Evolutionary conservation across 768 basidiomycete genomes (phyloP), one percentile per base, ranked within the genome.

Genomic region (Daedaleopsis sinensis): DNA sequence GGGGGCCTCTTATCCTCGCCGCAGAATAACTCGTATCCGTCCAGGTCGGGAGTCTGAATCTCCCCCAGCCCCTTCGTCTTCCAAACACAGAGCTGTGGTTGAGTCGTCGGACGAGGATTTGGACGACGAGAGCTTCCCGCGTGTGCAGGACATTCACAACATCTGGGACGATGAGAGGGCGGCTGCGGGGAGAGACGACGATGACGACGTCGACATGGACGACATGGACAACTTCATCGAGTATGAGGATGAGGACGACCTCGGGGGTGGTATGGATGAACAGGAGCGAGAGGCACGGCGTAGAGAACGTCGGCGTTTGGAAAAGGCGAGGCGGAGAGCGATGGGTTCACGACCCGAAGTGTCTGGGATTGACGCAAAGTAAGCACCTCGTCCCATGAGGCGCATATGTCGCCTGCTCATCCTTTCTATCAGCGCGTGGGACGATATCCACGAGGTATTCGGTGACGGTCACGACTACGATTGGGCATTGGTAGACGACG

Each of bases 401-500:
- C 18, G 21, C 15, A 2, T 6, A 1, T 16, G 5, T 13, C 18
- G 55, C 48, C 36, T 61, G 57, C 69, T 65, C 58, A 65, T 37
- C n/a, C 18, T 11, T 6, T 47, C 32, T 63, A 63, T 2, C 65
- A 96, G 94, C 69, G 90, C 94, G 27, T 97, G 94, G 94, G 90
- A 92, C 50, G 97, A 98, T 76, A 91, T 98, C 27, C 89, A 91
- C 63, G 96, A 94, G 60, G 93, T 98, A 1, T 99, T 99, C 65
- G 97, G 97, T 37, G 92, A 96, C 65, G 97, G 97, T 8, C 88
- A 90, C 68, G 96, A 98, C 65, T 99, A 96, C 72, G 94, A 94
- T 67, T 96, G 93, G 90, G 96, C 96, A 13, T 74, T 99, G 48
- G 88, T 80, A 49, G 93, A 88, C 6, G 96, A 96, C 35, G 92